Conservation (phyloP, 257 asterid genomes). For the Mentha longifolia region DNA sequence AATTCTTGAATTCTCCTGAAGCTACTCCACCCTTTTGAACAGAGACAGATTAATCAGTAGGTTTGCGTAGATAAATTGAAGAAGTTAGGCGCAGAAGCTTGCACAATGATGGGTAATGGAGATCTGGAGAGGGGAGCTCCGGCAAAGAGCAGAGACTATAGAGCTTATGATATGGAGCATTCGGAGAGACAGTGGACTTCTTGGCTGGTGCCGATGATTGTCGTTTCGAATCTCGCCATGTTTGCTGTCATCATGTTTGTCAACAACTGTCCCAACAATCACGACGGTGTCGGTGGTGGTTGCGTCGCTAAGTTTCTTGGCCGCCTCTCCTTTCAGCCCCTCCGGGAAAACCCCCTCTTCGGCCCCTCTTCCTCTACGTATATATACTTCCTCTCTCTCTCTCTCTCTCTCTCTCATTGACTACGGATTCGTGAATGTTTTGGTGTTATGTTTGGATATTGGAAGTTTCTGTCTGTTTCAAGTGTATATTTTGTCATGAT, state of each 20-base stretch:
- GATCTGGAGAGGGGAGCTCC: conserved; percentile 72
- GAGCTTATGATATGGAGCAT: conserved; percentile 46
- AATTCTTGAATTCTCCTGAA: conserved; percentile 54
- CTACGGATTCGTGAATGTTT: not conserved
- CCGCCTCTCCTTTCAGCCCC: conserved; percentile 93
- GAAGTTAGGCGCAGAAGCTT: not conserved
- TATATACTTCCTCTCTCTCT: conserved; percentile 35
- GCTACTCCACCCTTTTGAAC: conserved; percentile 46
- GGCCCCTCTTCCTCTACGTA: conserved; percentile 95
- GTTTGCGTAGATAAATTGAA: not conserved
- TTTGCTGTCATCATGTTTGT: conserved; percentile 80
- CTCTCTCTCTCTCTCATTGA: not conserved
- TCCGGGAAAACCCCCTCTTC: conserved; percentile 85
- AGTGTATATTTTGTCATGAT: conserved; percentile 15
- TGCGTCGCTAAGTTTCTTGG: conserved; percentile 88
- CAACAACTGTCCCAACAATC: conserved; percentile 77
- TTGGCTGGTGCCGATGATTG: conserved; percentile 91
- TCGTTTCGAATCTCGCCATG: conserved; percentile 85
- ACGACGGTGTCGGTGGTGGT: conserved; percentile 37
- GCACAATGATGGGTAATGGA: conserved; percentile 50
- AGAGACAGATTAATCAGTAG: not conserved
- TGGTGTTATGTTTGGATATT: conserved; percentile 7
- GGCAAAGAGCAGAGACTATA: conserved; percentile 47
- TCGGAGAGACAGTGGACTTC: conserved; percentile 89
- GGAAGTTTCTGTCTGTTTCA: conserved; percentile 5